Base-by-base conservation (phyloP, 164 flowering plant species). In the Euptelea pleiosperma region DNA sequence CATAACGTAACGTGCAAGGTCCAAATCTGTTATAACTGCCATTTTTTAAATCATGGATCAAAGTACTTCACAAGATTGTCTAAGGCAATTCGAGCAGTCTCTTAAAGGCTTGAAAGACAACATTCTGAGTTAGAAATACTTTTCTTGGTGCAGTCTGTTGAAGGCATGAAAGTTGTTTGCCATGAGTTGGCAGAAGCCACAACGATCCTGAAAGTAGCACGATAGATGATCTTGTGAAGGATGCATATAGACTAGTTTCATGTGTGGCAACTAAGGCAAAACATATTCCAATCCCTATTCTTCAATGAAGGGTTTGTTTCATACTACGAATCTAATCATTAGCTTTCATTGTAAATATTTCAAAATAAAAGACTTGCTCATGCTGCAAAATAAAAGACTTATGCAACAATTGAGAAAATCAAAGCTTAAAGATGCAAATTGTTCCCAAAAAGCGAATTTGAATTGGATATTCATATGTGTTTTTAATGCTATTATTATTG, bases 101-200 rank as follows among this genome's bases (percentile, higher is more conserved):
- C n/a, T n/a, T n/a, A n/a, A n/a, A n/a, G n/a, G n/a, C n/a, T n/a
- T 51, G 55, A 15, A 33, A 21, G 8, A 24, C 15, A 9, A 0
- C 26, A 10, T 10, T 18, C 45, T 42, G 7, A n/a, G n/a, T n/a
- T n/a, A 29, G n/a, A n/a, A 3, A 6, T 48, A 12, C 41, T 48
- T 37, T n/a, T n/a, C n/a, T n/a, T 49, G 14, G 33, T 75, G 66
- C 86, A 93, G 99, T 82, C 99, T 70, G 97, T 94, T 62, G 96
- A 91, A 77, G 99, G 97, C 61, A 94, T 94, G 99, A 94, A 94
- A 73, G 81, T 88, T 70, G 87, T 94, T 35, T 91, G 99, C 71
- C 93, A 91, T 80, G 96, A 88, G 77, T 70, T 94, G 77, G 80
- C 84, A 4, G 85, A 73, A 48, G 91, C 87, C n/a, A 81, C 79